Evolutionary conservation across 2,329 filamentous ascomycete species (phyloP).

Genomic region (Pestalotiopsis sp.): DNA sequence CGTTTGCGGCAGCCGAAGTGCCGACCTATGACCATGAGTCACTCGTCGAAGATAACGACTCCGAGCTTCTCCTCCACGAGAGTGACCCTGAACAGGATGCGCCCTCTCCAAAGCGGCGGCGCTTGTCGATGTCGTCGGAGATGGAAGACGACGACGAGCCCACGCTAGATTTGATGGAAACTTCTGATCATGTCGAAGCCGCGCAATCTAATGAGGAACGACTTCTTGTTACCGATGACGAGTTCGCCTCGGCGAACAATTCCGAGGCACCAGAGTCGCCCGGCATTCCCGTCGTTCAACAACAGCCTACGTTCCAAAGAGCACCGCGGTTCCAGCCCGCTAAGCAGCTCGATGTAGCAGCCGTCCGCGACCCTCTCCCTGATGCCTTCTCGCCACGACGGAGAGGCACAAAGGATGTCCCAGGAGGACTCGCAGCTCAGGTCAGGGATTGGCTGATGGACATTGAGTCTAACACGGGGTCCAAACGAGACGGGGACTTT

Average conservation of each 20-base stretch:
- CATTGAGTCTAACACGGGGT: constrained; percentile 35
- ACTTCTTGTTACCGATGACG: not conserved
- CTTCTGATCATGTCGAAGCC: not conserved
- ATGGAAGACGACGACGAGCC: constrained; percentile 15
- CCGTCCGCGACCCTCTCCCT: constrained; percentile 31
- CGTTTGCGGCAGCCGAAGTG: not conserved
- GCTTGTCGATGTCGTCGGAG: constrained; percentile 35
- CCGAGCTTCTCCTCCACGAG: not conserved
- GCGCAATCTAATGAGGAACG: not conserved
- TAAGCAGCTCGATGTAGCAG: constrained; percentile 18
- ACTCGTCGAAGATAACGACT: no score
- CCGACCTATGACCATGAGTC: not conserved
- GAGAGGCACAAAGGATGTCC: constrained; percentile 35
- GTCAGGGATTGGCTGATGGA: constrained; percentile 48
- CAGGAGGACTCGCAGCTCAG: constrained; percentile 43
- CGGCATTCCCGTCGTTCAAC: not conserved
- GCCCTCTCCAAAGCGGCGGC: constrained; percentile 37
- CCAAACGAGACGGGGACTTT: constrained; percentile 22
- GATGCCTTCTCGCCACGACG: constrained; percentile 43
- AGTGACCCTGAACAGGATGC: constrained; percentile 13
- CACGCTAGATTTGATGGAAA: constrained; percentile 7
- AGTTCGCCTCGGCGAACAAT: constrained; percentile 1
- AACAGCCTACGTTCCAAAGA: constrained; percentile 36
- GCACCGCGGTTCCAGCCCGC: constrained; percentile 41
- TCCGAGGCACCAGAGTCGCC: not conserved